Conservation (phyloP, 2,329 filamentous ascomycete species). For the Corynespora cassiicola region DNA sequence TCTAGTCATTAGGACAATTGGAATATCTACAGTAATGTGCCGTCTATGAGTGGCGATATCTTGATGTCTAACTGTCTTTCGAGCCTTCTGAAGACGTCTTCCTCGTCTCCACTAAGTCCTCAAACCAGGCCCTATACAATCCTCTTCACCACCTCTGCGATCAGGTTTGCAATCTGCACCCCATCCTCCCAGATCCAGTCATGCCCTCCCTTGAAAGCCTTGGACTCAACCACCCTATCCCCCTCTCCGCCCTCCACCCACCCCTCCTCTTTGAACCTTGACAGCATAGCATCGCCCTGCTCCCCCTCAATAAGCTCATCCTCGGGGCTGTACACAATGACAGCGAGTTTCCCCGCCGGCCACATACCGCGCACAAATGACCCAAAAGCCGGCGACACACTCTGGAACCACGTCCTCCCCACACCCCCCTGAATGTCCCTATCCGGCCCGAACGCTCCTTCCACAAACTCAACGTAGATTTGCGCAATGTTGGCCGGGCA, state of each 20-base stretch:
- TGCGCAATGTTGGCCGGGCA: conserved; percentile 40
- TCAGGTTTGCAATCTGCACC: conserved; percentile 57
- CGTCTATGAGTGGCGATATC: no score
- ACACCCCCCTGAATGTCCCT: conserved; percentile 38
- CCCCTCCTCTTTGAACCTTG: conserved; percentile 53
- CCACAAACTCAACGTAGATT: conserved; percentile 65
- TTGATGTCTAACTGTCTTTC: no score
- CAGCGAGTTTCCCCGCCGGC: conserved; percentile 44
- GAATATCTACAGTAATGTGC: no score
- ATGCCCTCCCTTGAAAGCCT: conserved; percentile 65
- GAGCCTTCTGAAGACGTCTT: no score
- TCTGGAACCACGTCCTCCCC: conserved; percentile 49
- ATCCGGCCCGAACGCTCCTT: conserved; percentile 66
- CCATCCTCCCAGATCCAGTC: conserved; percentile 70
- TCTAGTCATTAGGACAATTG: no score
- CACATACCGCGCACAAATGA: conserved; percentile 52
- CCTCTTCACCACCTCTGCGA: conserved; percentile 33
- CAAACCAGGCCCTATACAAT: no score
- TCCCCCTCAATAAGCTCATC: conserved; percentile 60
- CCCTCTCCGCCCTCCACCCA: conserved; percentile 36
- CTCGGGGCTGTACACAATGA: conserved; percentile 54
- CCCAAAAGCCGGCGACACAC: conserved; percentile 59
- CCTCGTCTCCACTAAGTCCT: no score
- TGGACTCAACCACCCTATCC: conserved; percentile 42
- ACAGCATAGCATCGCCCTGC: conserved; percentile 65